phyloP scores from a whole-genome alignment of 2,329 filamentous ascomycete genomes.

The Clonostachys byssicola region DNA sequence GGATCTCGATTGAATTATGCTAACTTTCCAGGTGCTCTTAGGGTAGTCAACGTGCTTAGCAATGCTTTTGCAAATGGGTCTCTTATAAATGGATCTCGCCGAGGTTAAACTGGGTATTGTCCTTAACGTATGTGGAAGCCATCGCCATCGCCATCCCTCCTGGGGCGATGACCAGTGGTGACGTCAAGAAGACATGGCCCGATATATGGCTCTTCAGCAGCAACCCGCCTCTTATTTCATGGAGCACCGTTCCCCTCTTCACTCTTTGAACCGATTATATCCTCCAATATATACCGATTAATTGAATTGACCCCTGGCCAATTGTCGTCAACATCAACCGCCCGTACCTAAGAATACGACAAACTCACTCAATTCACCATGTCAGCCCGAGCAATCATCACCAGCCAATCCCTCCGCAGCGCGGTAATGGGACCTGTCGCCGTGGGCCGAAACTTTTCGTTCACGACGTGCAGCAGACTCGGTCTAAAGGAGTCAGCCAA shows the following conservation, averaged over 20 bases:
- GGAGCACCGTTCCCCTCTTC: neutral
- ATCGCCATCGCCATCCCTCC: too few relatives aligned
- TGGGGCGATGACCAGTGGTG: neutral
- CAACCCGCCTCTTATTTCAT: neutral
- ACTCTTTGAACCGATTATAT: neutral
- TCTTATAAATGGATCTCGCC: too few relatives aligned
- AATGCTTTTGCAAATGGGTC: too few relatives aligned
- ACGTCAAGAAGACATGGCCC: neutral
- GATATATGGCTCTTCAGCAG: neutral
- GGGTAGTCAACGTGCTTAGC: too few relatives aligned
- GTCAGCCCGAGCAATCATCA: constrained; percentile 19
- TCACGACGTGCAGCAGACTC: constrained; percentile 18
- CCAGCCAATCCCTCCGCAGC: constrained; percentile 13
- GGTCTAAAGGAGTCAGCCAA: constrained; percentile 30
- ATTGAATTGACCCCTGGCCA: neutral
- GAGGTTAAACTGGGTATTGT: too few relatives aligned
- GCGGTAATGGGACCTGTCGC: constrained; percentile 10
- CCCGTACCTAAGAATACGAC: too few relatives aligned
- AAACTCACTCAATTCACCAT: constrained; percentile 11
- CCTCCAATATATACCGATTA: neutral
- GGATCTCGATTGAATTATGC: too few relatives aligned
- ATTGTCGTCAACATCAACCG: too few relatives aligned
- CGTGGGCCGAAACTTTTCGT: constrained; percentile 13
- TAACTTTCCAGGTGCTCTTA: too few relatives aligned
- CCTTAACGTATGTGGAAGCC: too few relatives aligned